Evolutionary conservation across 495 filamentous ascomycete genomes (phyloP).

Genomic region (Zalerion maritima): DNA sequence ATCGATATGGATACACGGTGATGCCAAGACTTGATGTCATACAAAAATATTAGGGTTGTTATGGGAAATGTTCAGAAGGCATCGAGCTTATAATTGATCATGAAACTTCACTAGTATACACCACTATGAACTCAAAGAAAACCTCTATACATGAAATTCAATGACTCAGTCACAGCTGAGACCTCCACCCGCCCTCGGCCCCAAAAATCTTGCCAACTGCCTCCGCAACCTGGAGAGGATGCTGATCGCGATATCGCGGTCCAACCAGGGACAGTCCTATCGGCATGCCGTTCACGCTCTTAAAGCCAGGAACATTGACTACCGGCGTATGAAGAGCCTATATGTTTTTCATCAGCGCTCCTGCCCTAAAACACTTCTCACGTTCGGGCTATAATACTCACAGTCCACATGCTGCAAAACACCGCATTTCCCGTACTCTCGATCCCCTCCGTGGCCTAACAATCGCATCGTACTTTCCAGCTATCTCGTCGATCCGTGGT

Average conservation of each 20-base stretch:
- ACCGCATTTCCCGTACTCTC: conserved; percentile 29
- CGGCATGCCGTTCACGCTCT: conserved; percentile 31
- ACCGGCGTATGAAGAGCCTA: conserved; percentile 32
- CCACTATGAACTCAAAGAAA: too few species aligned
- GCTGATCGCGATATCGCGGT: conserved; percentile 29
- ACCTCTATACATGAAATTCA: too few species aligned
- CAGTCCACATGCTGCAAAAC: conserved; percentile 22
- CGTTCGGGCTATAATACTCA: too few species aligned
- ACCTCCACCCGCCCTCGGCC: conserved; percentile 26
- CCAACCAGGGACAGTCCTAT: conserved; percentile 33
- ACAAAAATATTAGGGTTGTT: too few species aligned
- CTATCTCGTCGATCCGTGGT: conserved; percentile 31
- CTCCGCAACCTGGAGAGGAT: conserved; percentile 26
- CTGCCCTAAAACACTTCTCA: too few species aligned
- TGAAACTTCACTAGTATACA: too few species aligned
- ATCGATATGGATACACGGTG: too few species aligned
- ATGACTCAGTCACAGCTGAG: conserved; percentile 3
- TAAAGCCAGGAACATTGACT: conserved; percentile 35
- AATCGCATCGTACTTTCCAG: conserved; percentile 28
- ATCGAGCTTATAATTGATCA: too few species aligned
- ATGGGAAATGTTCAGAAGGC: too few species aligned
- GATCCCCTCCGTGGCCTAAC: conserved; percentile 33
- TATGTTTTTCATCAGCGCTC: too few species aligned
- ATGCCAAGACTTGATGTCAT: too few species aligned
- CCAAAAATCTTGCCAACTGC: conserved; percentile 26